Evolutionary conservation across 2,329 filamentous ascomycete genomes (phyloP).

Genomic region (Arthrobotrys entomopaga): DNA sequence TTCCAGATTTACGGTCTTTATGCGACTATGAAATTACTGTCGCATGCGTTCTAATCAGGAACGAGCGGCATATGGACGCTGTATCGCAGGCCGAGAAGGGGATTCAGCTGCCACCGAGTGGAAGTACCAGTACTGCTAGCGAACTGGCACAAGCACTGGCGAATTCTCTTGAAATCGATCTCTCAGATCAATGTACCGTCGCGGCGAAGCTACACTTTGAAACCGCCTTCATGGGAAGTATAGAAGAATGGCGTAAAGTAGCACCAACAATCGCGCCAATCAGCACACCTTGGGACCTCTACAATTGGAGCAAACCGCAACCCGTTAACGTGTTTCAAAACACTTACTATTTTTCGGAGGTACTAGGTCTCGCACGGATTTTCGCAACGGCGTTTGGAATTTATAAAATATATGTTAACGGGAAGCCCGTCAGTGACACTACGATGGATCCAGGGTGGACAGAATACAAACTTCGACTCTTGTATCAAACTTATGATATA

Average conservation of each 20-base stretch:
- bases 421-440: constrained; percentile 13
- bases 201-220: constrained; percentile 16
- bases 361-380: background rate
- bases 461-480: constrained; percentile 29
- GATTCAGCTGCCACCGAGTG: background rate
- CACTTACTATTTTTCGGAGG: background rate
- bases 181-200: background rate
- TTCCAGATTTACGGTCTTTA: constrained; percentile 14
- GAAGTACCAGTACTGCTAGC: background rate
- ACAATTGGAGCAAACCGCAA: constrained; percentile 28
- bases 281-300: constrained; percentile 26
- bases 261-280: constrained; percentile 26
- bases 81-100: background rate
- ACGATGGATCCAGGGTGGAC: constrained; percentile 46
- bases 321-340: constrained; percentile 28
- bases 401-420: constrained; percentile 40
- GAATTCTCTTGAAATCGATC: background rate
- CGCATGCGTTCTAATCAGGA: constrained; percentile 8
- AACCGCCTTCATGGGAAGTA: constrained; percentile 8
- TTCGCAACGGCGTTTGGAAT: constrained; percentile 33
- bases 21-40: constrained; percentile 20
- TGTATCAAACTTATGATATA: constrained; percentile 40
- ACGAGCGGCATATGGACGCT: background rate
- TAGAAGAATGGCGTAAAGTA: constrained; percentile 11
- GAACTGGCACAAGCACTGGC: constrained; percentile 4